Evolutionary conservation across 345 rosid species (phyloP).

Genomic region (Salix udensis): DNA sequence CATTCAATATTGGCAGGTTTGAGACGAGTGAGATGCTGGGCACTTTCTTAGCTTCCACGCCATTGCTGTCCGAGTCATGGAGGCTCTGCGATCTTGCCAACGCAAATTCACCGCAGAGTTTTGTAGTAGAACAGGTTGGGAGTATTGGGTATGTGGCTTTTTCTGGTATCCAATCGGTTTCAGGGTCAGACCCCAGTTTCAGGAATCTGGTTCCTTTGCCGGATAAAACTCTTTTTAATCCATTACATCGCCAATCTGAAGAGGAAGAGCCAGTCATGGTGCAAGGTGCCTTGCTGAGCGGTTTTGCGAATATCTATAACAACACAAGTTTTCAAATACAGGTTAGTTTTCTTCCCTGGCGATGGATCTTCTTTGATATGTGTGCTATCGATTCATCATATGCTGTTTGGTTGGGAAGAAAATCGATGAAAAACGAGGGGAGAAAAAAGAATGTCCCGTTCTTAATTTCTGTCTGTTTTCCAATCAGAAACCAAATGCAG

Average conservation of each 20-base stretch:
- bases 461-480: background rate
- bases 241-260: constrained; percentile 24
- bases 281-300: constrained; percentile 36
- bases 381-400: background rate
- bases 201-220: constrained; percentile 21
- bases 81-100: constrained; percentile 41
- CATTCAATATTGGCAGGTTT: constrained; percentile 28
- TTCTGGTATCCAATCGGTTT: constrained; percentile 30
- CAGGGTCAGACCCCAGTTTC: constrained; percentile 1
- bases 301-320: constrained; percentile 27
- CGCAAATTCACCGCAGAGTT: constrained; percentile 8
- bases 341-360: constrained; percentile 29
- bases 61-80: constrained; percentile 56
- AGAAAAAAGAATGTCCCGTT: too few relatives aligned
- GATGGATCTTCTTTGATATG: background rate
- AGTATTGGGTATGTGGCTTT: constrained; percentile 49
- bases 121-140: constrained; percentile 30
- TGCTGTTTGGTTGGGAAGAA: background rate
- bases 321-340: constrained; percentile 25
- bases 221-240: constrained; percentile 37
- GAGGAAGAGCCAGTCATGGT: constrained; percentile 47
- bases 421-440: background rate
- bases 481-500: background rate
- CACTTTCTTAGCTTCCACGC: constrained; percentile 51
- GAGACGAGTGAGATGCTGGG: constrained; percentile 84